Evolutionary conservation across 2,329 filamentous ascomycete species (phyloP), one percentile per base, ranked within the genome.

Genomic region (Coniochaeta sp.): DNA sequence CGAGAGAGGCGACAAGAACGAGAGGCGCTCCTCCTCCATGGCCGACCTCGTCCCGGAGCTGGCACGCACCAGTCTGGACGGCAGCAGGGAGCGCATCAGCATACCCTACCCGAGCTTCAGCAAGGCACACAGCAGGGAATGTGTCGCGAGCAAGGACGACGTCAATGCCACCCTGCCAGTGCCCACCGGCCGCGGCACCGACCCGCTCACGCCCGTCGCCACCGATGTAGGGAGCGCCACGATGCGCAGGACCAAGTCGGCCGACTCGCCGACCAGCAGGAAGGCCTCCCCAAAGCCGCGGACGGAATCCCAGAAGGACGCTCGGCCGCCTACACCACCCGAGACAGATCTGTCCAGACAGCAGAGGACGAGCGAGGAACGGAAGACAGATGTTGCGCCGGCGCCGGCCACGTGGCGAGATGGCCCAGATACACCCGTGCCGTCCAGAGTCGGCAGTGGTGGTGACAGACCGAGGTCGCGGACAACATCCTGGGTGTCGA

Each of bases 101-200:
- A 71, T 89, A 47, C 88, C 90, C 7, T 96, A 96, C 71, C 91
- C 92, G 1, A 81, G 82, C 12, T 91, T 96, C 74, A 95, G 90
- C 75, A 97, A 96, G 75, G 89, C 89, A 14, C 91, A 96, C 73
- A 96, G 91, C 79, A 95, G 92, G 73, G 93, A 97, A 76, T 85
- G 86, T 52, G 84, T 96, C 59, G 81, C 85, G 64, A 87, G 85
- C 69, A 79, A 78, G 58, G 83, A 87, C 54, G 79, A 84, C 58
- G 65, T 83, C 56, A n/a, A n/a, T n/a, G n/a, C n/a, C n/a, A n/a
- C n/a, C n/a, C n/a, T n/a, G n/a, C 71, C 74, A 26, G 65, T 66
- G 44, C 70, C 68, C 56, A 72, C 69, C 63, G 62, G 61, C 54
- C 68, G 64, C 55, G 65, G 62, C 79, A 85, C 65, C 14, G 84